Conservation (phyloP, 2,329 filamentous ascomycete species). For the Sporothrix mexicana region DNA sequence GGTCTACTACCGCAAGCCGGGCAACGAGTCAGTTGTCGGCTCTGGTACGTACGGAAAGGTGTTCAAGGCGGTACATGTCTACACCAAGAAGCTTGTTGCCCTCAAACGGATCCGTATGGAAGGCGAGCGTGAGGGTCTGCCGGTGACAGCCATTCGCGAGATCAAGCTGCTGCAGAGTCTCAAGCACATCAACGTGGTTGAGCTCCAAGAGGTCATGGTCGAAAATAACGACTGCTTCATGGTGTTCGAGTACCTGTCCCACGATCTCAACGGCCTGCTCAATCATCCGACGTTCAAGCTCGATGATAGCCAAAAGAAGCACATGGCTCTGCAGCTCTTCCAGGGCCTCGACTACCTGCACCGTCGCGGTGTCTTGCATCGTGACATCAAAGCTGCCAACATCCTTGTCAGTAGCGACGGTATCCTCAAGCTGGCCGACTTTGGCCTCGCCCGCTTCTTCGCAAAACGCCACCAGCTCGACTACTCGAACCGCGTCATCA, state of each 20-base stretch:
- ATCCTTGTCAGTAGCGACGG: constrained; percentile 92
- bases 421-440: constrained; percentile 90
- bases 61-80: constrained; percentile 93
- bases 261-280: constrained; percentile 91
- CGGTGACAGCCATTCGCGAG: constrained; percentile 87
- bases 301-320: constrained; percentile 85
- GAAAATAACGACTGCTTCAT: constrained; percentile 99
- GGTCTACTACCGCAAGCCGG: constrained; percentile 92
- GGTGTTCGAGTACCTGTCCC: constrained; percentile 98
- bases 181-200: constrained; percentile 81
- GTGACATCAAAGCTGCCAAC: constrained; percentile 98
- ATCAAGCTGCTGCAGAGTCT: constrained; percentile 91
- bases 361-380: constrained; percentile 88
- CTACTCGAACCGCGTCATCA: constrained; percentile 98
- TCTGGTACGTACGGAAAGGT: constrained; percentile 96
- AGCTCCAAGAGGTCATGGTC: constrained; percentile 91
- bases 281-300: constrained; percentile 93
- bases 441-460: constrained; percentile 94
- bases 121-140: constrained; percentile 87
- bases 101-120: constrained; percentile 94
- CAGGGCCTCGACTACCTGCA: constrained; percentile 94
- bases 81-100: constrained; percentile 81
- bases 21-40: constrained; percentile 95
- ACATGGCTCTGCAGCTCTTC: constrained; percentile 90
- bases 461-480: constrained; percentile 89